Evolutionary conservation across 306 rosid species (phyloP).

Genomic region (Mucuna pruriens): DNA sequence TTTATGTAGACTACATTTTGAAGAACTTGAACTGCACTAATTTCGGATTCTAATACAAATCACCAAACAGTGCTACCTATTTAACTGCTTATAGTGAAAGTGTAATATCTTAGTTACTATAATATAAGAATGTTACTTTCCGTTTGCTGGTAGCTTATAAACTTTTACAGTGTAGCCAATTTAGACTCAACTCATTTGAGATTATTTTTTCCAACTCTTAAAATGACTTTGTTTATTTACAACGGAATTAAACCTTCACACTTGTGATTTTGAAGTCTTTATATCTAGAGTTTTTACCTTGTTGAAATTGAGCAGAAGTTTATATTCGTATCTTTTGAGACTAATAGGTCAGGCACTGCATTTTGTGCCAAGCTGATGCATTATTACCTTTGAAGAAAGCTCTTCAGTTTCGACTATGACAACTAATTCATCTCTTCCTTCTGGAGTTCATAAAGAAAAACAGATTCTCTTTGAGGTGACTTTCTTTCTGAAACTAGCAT

Average conservation of each 20-base stretch:
- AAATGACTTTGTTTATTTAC: background rate
- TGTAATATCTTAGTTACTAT: background rate
- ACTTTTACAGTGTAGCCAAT: background rate
- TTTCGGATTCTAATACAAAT: background rate
- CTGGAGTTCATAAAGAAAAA: background rate
- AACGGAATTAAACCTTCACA: background rate
- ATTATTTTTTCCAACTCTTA: background rate
- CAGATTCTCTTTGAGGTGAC: constrained; percentile 7
- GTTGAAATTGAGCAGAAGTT: background rate
- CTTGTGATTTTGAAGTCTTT: background rate
- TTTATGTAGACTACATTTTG: background rate
- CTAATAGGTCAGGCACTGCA: too few species aligned
- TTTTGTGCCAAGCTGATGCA: constrained; percentile 7
- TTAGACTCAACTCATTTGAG: background rate
- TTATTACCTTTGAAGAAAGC: background rate
- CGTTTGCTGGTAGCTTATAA: background rate
- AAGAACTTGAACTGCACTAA: background rate
- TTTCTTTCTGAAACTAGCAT: background rate
- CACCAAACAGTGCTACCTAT: background rate
- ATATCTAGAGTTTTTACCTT: background rate
- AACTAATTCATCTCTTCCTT: background rate
- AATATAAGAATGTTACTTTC: background rate
- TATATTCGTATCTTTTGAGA: background rate
- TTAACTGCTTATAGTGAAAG: background rate
- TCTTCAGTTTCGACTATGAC: background rate